Base-by-base conservation (phyloP, 2,329 filamentous ascomycete species). In the Colletotrichum noveboracense region DNA sequence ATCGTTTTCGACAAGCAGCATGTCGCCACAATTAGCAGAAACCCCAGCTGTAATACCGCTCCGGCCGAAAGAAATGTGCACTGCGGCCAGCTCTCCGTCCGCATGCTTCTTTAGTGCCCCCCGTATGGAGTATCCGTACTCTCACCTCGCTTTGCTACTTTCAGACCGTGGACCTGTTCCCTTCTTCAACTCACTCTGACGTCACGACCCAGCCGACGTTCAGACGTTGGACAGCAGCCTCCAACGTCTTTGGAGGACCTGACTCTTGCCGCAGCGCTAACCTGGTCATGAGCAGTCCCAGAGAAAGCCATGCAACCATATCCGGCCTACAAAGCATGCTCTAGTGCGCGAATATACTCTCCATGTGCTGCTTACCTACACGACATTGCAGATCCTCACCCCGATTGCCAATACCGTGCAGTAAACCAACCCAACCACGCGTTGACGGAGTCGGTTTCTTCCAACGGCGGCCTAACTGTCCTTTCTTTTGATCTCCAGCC, bases 311-410 rank as follows among this genome's bases (percentile, higher is more conserved):
- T 43, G 32, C 62, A 43, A 52, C 32, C 56, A 67, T 38, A 36
- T 36, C 60, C 21, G 72, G 68, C 55, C 36, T 72, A 36, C 69
- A 43, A 64, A 28, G n/a, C 38, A 60, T 34, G n/a, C 71, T 75
- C 56, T 73, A 73, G 64, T 75, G 73, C 64, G 73, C 64, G 70
- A 73, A 66, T 73, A 73, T 48, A 60, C 73, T 67, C 43, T 73
- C 48, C 43, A 74, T 36, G 58, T 24, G n/a, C 32, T 64, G 32
- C 32, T 36, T 55, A 66, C 64, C 26, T 65, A 60, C 28, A 28
- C 66, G 3, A 48, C 66, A 34, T 26, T 32, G 43, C 71, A 65
- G 66, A 70, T 65, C 58, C 43, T 68, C 26, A 16, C 52, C 56
- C 65, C 65, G 55, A n/a, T 24, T 24, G 21, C 55, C 21, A 58